A percentile compares a stretch with the other conserved stretches of the same genome.
Evolutionary conservation across 176 grass and related monocot genomes (phyloP).

Genomic region (Leersia perrieri): DNA sequence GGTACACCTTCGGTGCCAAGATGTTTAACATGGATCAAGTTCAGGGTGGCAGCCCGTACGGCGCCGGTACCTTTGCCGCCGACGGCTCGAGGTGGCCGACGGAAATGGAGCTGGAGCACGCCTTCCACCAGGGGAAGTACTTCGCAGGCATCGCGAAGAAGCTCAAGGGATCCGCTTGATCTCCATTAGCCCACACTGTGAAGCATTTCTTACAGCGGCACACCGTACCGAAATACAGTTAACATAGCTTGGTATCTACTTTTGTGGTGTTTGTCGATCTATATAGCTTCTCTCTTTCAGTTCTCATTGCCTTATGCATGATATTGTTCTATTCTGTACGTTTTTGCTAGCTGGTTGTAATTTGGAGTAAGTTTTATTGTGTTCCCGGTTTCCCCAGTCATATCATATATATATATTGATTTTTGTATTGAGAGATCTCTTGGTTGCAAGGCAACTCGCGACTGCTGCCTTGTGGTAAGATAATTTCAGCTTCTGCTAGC

Average conservation of each 20-base stretch:
- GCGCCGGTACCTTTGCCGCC: slow-evolving; percentile 70
- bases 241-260: slow-evolving; percentile 13
- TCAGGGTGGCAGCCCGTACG: slow-evolving; percentile 86
- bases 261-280: slow-evolving; percentile 3
- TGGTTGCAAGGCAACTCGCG: neutral
- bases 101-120: slow-evolving; percentile 83
- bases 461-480: neutral
- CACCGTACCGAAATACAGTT: neutral
- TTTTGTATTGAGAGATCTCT: neutral
- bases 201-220: slow-evolving; percentile 25
- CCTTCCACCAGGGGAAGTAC: slow-evolving; percentile 89
- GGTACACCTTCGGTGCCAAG: slow-evolving; percentile 86
- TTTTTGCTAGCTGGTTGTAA: slow-evolving; percentile 28
- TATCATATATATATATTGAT: slow-evolving; percentile 13
- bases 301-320: neutral
- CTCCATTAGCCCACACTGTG: neutral
- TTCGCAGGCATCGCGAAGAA: slow-evolving; percentile 79
- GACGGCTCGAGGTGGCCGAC: slow-evolving; percentile 73
- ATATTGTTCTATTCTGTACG: slow-evolving; percentile 20
- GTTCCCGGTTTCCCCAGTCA: neutral
- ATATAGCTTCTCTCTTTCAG: neutral
- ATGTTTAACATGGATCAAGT: slow-evolving; percentile 91
- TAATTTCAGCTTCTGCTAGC: neutral
- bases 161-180: slow-evolving; percentile 60
- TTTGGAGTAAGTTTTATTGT: slow-evolving; percentile 6